Percentiles rank a stretch among this genome's conserved stretches.
Evolutionary conservation across 805 yeast species (phyloP).

Genomic region (Wickerhamiella hasegawae): DNA sequence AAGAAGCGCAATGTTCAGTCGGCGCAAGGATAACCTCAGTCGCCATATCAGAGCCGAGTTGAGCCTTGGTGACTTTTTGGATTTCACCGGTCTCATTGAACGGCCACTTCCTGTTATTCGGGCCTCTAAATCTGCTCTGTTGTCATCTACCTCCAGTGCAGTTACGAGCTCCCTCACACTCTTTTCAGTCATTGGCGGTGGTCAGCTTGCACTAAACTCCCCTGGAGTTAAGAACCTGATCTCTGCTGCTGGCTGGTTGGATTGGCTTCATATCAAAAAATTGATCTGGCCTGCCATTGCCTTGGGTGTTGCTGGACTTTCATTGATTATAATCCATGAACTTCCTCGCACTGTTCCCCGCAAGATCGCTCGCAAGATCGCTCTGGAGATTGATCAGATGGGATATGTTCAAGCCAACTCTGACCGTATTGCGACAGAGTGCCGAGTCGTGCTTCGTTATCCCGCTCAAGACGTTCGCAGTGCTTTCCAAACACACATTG

Average conservation of each 20-base stretch:
- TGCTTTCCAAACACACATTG: constrained; percentile 49
- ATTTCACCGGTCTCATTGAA: constrained; percentile 36
- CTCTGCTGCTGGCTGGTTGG: constrained; percentile 6
- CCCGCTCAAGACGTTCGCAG: constrained; percentile 74
- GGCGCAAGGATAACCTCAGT: constrained; percentile 44
- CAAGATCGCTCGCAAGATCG: constrained; percentile 60
- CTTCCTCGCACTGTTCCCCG: constrained; percentile 81
- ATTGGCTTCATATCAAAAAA: constrained; percentile 18
- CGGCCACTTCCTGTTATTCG: constrained; percentile 14
- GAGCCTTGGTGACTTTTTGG: constrained; percentile 59
- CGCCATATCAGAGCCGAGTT: constrained; percentile 45
- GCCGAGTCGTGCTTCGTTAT: constrained; percentile 59
- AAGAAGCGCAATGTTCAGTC: constrained; percentile 66
- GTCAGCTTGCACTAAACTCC: constrained; percentile 7
- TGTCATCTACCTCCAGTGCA: constrained; percentile 8
- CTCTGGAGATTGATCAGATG: constrained; percentile 39
- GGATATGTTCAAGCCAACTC: constrained; percentile 75
- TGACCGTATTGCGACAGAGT: constrained; percentile 63
- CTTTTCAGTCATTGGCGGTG: constrained; percentile 10
- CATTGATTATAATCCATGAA: constrained; percentile 55
- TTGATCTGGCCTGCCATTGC: constrained; percentile 39
- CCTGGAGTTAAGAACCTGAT: constrained; percentile 5
- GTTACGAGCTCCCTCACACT: constrained; percentile 12
- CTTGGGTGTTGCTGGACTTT: constrained; percentile 35
- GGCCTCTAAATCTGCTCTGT: constrained; percentile 8